Evolutionary conservation across 139 green algal species (phyloP).

Genomic region (Monoraphidium neglectum): DNA sequence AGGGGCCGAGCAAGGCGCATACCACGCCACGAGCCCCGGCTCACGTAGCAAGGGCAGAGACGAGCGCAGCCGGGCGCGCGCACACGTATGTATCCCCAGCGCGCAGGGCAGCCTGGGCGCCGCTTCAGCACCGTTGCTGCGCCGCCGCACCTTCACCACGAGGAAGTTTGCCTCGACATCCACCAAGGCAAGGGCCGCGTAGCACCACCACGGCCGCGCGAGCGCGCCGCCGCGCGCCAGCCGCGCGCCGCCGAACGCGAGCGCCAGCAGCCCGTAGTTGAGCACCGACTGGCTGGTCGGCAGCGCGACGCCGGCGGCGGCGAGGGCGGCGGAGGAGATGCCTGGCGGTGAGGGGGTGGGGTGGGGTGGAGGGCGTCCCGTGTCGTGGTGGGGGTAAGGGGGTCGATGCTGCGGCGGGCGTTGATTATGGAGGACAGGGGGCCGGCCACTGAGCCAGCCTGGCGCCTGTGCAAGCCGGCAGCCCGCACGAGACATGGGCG

Average conservation of each 20-base stretch:
- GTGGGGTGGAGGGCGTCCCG: neutral
- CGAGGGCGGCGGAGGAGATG: slow-evolving; percentile 46
- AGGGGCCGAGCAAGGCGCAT: too few species aligned
- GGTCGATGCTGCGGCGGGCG: neutral
- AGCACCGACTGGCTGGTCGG: slow-evolving; percentile 65
- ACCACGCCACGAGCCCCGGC: too few species aligned
- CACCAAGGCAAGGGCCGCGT: slow-evolving; percentile 58
- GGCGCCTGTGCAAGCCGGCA: neutral
- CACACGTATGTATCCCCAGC: neutral
- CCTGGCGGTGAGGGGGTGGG: slow-evolving; percentile 26
- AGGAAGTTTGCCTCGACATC: slow-evolving; percentile 81
- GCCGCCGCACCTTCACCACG: slow-evolving; percentile 43
- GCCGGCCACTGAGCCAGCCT: neutral
- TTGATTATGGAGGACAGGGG: neutral
- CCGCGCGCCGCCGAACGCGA: slow-evolving; percentile 33
- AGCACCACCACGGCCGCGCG: neutral
- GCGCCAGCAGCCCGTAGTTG: slow-evolving; percentile 68
- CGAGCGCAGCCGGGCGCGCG: neutral
- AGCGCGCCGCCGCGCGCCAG: slow-evolving; percentile 1
- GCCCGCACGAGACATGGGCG: neutral
- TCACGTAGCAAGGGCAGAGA: too few species aligned
- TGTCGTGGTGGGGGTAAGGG: neutral
- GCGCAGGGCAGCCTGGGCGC: neutral
- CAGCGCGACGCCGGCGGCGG: slow-evolving; percentile 46
- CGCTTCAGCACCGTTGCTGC: too few species aligned